Percentiles rank a stretch among this genome's conserved stretches.
Conservation (phyloP, 176 grass and related monocot genomes). For the Paspalum notatum region DNA sequence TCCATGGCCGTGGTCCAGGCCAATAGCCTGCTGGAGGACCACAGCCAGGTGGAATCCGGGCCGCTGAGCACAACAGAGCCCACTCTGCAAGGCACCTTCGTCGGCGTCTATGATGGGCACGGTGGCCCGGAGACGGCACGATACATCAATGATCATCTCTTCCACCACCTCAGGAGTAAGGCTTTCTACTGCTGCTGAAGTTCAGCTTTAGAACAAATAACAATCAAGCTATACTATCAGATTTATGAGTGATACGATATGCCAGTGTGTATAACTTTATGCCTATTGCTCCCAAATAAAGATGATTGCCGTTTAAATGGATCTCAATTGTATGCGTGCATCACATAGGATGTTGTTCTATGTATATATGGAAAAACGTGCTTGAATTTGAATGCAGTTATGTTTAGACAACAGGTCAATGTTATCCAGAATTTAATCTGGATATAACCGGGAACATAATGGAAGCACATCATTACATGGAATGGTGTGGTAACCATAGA, state of each 20-base stretch:
- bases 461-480: not conserved
- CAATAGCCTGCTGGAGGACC: slow-evolving; percentile 85
- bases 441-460: not conserved
- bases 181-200: not conserved
- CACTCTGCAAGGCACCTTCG: slow-evolving; percentile 54
- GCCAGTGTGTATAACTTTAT: slow-evolving; percentile 13
- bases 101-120: slow-evolving; percentile 91
- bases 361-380: not conserved
- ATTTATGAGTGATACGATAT: not conserved
- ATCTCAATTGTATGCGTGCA: slow-evolving; percentile 19
- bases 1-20: slow-evolving; percentile 96
- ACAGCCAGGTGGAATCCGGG: slow-evolving; percentile 86
- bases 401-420: not conserved
- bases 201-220: slow-evolving; percentile 20
- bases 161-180: slow-evolving; percentile 74
- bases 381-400: not conserved
- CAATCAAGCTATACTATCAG: slow-evolving; percentile 3
- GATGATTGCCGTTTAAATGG: slow-evolving; percentile 2
- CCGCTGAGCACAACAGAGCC: slow-evolving; percentile 57
- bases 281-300: not conserved
- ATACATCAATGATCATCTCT: slow-evolving; percentile 76
- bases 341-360: slow-evolving; percentile 8
- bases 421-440: slow-evolving; percentile 10
- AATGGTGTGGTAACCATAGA: not conserved
- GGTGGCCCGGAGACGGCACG: slow-evolving; percentile 78